Evolutionary conservation across 2,329 filamentous ascomycete species (phyloP).

Genomic region (Colletotrichum chlorophyti): DNA sequence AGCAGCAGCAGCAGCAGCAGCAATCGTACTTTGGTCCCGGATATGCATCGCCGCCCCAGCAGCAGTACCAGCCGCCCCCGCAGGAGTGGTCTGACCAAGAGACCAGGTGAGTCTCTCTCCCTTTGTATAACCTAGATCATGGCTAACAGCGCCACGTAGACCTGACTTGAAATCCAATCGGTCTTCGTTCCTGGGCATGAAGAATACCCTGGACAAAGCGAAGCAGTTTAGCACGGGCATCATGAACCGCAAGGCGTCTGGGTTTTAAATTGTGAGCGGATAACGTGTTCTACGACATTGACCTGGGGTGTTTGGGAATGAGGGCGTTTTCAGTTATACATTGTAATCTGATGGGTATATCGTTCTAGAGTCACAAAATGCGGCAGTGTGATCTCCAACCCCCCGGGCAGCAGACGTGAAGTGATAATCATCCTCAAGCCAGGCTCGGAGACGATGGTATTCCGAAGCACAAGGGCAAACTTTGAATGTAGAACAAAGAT

Average conservation of each 20-base stretch:
- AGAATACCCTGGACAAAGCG: conserved; percentile 26
- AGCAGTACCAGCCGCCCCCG: conserved; percentile 13
- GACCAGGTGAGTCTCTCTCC: not conserved
- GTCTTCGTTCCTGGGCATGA: conserved; percentile 26
- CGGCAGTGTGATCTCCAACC: no score
- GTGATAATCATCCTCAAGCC: no score
- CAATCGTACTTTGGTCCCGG: not conserved
- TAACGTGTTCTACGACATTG: no score
- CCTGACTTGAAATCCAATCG: conserved; percentile 22
- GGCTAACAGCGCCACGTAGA: conserved; percentile 3
- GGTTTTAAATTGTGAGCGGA: not conserved
- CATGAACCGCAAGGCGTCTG: conserved; percentile 25
- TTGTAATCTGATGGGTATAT: no score
- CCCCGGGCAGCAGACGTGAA: no score
- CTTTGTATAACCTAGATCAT: no score
- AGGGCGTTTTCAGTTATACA: no score
- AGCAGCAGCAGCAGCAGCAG: conserved; percentile 5
- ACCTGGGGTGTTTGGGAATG: no score
- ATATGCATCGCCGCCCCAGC: conserved; percentile 1
- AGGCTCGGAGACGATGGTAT: no score
- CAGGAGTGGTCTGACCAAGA: conserved; percentile 15
- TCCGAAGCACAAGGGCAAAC: no score
- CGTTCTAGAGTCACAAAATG: no score
- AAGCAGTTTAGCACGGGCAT: conserved; percentile 26
- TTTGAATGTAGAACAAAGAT: no score